Evolutionary conservation across 2,329 filamentous ascomycete genomes (phyloP).

Genomic region (Trichoderma hamatum): DNA sequence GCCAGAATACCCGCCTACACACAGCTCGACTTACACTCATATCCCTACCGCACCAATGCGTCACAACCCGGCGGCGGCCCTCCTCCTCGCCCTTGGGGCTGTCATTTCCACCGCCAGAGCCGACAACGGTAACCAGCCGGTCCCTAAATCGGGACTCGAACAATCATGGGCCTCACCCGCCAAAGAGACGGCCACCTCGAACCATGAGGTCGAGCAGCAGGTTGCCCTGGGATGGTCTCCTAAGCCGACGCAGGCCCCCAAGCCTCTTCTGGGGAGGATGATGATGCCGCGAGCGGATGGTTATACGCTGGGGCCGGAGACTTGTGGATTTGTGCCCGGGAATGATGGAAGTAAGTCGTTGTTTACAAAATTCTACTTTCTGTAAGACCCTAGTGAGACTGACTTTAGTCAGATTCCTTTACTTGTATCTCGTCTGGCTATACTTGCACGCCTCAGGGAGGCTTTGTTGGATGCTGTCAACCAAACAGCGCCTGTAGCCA

Average conservation of each 20-base stretch:
- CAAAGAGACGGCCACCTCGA: constrained; percentile 33
- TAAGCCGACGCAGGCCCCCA: constrained; percentile 38
- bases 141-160: constrained; percentile 31
- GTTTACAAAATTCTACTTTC: not conserved
- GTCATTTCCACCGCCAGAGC: constrained; percentile 27
- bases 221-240: constrained; percentile 40
- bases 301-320: constrained; percentile 36
- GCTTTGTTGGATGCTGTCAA: constrained; percentile 40
- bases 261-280: constrained; percentile 37
- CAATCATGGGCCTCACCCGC: constrained; percentile 37
- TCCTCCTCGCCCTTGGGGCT: constrained; percentile 33
- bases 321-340: constrained; percentile 38
- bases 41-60: constrained; percentile 11
- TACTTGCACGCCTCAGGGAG: constrained; percentile 36
- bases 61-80: not conserved
- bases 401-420: constrained; percentile 32
- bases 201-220: constrained; percentile 30
- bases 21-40: not conserved
- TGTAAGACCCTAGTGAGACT: not conserved
- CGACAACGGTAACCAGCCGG: constrained; percentile 32
- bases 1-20: too few species aligned
- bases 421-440: constrained; percentile 36
- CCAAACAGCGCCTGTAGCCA: constrained; percentile 35
- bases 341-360: constrained; percentile 36
- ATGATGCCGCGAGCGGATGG: constrained; percentile 36